Conservation (phyloP, 768 basidiomycete genomes). For the Podaxis sp. region DNA sequence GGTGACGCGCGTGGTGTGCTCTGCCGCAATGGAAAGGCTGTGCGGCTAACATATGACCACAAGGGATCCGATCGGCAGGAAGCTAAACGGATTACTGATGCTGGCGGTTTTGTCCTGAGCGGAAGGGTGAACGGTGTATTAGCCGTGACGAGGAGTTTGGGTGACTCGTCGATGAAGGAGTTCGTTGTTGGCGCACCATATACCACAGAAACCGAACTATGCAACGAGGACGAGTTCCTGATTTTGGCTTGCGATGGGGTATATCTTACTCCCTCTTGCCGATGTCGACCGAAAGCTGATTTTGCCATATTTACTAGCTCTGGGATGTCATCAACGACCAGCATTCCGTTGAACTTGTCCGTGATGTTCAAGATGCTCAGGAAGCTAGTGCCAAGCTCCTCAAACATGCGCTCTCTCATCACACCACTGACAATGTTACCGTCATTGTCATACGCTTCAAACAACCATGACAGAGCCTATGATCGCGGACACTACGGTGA, state of each 20-base stretch:
- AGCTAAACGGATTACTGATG: conserved; percentile 96
- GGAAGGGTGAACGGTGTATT: conserved; percentile 97
- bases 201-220: conserved; percentile 95
- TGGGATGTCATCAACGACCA: conserved; percentile 98
- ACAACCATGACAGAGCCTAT: conserved; percentile 21
- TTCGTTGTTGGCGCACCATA: conserved; percentile 98
- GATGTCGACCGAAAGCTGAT: conserved; percentile 15
- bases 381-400: conserved; percentile 74
- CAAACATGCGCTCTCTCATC: conserved; percentile 82
- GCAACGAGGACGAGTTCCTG: conserved; percentile 89
- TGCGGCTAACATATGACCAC: conserved; percentile 96
- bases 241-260: conserved; percentile 98
- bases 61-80: conserved; percentile 97
- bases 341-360: conserved; percentile 83
- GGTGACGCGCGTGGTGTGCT: conserved; percentile 96
- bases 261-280: conserved; percentile 32
- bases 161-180: conserved; percentile 99
- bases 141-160: conserved; percentile 93
- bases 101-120: conserved; percentile 98
- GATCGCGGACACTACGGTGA: conserved; percentile 5
- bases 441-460: conserved; percentile 88
- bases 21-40: conserved; percentile 85
- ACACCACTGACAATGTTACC: conserved; percentile 94
- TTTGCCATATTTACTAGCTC: conserved; percentile 49
- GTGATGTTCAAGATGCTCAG: conserved; percentile 73